These are phyloP conservation scores for Stachybotrys echinatus DNA, from an alignment of 2,329 filamentous ascomycete species.

Conservation along the genomic window DNA sequence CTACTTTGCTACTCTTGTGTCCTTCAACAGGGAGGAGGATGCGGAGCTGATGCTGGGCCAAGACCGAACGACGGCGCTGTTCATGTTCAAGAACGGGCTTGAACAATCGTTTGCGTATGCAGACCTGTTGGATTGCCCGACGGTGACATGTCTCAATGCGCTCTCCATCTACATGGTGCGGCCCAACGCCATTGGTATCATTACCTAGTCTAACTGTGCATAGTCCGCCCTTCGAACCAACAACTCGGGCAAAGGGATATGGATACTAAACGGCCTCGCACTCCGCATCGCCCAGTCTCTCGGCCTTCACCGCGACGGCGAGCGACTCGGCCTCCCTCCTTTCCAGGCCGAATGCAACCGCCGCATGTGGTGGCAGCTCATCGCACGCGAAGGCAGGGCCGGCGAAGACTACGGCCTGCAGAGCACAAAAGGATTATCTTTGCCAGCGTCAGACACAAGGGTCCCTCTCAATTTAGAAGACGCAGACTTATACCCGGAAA, in stretches of 20 bases:
- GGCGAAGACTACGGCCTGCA: conserved; percentile 15
- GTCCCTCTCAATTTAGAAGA: conserved; percentile 5
- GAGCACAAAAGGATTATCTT: not conserved
- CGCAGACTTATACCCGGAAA: conserved; percentile 2
- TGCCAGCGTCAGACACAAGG: not conserved
- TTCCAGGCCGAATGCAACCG: conserved; percentile 51
- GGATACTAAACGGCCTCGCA: conserved; percentile 37
- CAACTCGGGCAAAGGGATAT: conserved; percentile 27
- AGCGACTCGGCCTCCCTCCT: conserved; percentile 19
- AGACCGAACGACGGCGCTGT: conserved; percentile 15
- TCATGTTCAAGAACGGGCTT: conserved; percentile 23
- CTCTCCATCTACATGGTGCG: conserved; percentile 31
- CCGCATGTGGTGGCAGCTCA: conserved; percentile 48
- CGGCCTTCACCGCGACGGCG: conserved; percentile 44
- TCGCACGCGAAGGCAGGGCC: conserved; percentile 29
- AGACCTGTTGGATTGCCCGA: conserved; percentile 34
- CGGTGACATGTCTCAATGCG: conserved; percentile 26
- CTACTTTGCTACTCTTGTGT: conserved; percentile 41
- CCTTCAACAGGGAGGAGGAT: conserved; percentile 31
- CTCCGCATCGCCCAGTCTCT: conserved; percentile 48
- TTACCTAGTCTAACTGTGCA: not conserved
- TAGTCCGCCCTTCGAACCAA: conserved; percentile 23
- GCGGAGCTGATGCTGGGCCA: conserved; percentile 19
- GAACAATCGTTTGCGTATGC: conserved; percentile 32
- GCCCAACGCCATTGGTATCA: conserved; percentile 2